Base-by-base conservation (phyloP, 2,329 filamentous ascomycete species). In the Sporothrix schenckii region DNA sequence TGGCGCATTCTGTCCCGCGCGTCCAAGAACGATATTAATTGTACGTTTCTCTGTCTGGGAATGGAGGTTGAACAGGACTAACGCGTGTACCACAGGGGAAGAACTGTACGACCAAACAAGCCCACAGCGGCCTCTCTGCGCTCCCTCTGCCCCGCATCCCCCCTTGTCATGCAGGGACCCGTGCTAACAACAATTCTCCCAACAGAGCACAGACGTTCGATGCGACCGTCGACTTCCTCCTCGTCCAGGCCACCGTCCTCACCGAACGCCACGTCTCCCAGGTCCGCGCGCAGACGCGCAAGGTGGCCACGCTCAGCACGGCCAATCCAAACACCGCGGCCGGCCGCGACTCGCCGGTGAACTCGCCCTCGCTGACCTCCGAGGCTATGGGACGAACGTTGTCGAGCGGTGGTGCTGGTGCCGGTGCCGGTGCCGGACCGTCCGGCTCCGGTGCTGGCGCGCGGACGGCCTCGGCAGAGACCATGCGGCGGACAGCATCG, bases 171-270 rank as follows among this genome's bases (percentile, higher is more conserved):
- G 27, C 27, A 30, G 4, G 27, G 27, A 30, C 27, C 27, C 27
- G 27, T 30, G 34, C 34, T 21, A n/a, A 47, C 4, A 65, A 70
- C 41, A 13, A 16, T 53, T 21, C 21, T 5, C 41, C 13, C 7
- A 16, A 13, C 75, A 91, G 91, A 77, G 92, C 92, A 61, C 84
- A 87, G 68, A 85, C 88, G 60, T 97, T 97, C 80, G 87, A 94
- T 73, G 94, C 97, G 24, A 91, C 92, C 34, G 88, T 96, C 71
- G 87, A 93, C 53, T 98, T 98, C 77, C 86, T 99, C 44, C 87
- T 97, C 19, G 92, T 97, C 78, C 93, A 99, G 80, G 93, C 93
- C 73, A 93, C 93, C 79, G 97, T 93, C 87, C 87, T 98, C 6
- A 97, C 95, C 77, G 94, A 98, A 78, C 87, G 92, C 67, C 93